These are phyloP conservation scores for Gleditsia sinensis DNA, from an alignment of 306 rosid species.

Conservation along the genomic window DNA sequence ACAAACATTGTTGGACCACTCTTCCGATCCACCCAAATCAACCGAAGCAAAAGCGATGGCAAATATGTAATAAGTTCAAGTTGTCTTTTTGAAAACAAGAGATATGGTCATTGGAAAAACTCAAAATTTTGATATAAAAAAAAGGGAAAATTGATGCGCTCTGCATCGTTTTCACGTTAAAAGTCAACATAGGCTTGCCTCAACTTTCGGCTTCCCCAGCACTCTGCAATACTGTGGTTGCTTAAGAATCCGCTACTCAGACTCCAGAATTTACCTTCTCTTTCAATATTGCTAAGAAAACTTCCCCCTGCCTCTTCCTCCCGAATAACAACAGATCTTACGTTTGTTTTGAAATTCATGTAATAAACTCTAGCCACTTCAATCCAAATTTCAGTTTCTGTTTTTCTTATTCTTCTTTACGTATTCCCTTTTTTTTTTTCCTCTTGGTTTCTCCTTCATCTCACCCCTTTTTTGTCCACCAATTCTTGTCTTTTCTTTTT, in stretches of 20 bases:
- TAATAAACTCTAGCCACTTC: background rate
- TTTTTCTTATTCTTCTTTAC: background rate
- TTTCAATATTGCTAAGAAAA: background rate
- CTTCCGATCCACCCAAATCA: background rate
- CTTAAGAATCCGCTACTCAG: background rate
- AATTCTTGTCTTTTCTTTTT: background rate
- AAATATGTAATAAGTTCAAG: background rate
- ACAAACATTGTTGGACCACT: no score
- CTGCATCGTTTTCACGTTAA: constrained; percentile 7
- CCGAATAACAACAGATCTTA: background rate
- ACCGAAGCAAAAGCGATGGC: background rate
- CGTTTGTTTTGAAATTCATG: background rate
- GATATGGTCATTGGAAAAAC: background rate
- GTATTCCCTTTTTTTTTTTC: no score
- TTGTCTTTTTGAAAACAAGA: background rate
- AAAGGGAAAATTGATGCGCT: background rate
- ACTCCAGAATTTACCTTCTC: background rate
- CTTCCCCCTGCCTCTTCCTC: background rate
- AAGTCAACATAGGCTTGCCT: background rate
- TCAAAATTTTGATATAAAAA: background rate
- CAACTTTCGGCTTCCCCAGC: constrained; percentile 4
- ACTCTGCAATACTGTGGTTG: background rate
- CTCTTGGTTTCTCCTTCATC: background rate
- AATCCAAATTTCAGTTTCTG: background rate
- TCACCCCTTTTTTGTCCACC: background rate